Percentiles rank a stretch among this genome's conserved stretches.
phyloP scores from a whole-genome alignment of 805 yeast species.

The Ogataea henricii region DNA sequence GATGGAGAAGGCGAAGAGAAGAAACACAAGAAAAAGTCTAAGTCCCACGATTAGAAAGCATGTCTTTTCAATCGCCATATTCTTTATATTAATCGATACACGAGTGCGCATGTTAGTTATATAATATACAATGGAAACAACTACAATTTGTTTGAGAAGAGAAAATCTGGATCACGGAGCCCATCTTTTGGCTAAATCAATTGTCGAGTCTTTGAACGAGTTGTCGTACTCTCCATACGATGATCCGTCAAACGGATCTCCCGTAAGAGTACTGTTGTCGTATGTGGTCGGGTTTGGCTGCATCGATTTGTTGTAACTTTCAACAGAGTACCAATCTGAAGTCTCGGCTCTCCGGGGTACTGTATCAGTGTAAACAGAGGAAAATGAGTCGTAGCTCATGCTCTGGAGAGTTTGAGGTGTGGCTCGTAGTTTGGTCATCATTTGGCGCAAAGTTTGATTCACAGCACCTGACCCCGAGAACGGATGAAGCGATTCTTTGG shows the following conservation, averaged over 20 bases:
- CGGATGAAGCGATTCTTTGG: slow-evolving; percentile 9
- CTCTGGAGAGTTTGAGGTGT: neutral
- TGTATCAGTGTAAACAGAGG: neutral
- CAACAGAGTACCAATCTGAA: neutral
- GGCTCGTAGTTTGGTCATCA: slow-evolving; percentile 16
- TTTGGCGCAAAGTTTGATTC: slow-evolving; percentile 17
- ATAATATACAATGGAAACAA: slow-evolving; percentile 3
- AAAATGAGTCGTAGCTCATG: neutral
- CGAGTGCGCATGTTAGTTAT: slow-evolving; percentile 11
- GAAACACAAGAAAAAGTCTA: slow-evolving; percentile 16
- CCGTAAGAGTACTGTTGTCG: neutral
- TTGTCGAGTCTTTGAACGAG: slow-evolving; percentile 19
- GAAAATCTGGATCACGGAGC: slow-evolving; percentile 7
- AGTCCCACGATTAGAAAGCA: slow-evolving; percentile 3
- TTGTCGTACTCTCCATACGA: neutral
- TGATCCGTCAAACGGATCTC: slow-evolving; percentile 11
- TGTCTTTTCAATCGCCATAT: neutral
- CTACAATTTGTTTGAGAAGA: neutral
- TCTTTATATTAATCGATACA: slow-evolving; percentile 4
- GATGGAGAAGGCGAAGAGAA: slow-evolving; percentile 17
- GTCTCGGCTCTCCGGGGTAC: neutral
- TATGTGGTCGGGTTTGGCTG: neutral
- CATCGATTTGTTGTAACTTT: neutral
- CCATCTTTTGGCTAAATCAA: slow-evolving; percentile 22
- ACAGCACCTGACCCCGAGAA: slow-evolving; percentile 24